These are phyloP conservation scores for Mycosphaerella arachidis DNA, from an alignment of 2,329 filamentous ascomycete genomes.

Conservation along the genomic window DNA sequence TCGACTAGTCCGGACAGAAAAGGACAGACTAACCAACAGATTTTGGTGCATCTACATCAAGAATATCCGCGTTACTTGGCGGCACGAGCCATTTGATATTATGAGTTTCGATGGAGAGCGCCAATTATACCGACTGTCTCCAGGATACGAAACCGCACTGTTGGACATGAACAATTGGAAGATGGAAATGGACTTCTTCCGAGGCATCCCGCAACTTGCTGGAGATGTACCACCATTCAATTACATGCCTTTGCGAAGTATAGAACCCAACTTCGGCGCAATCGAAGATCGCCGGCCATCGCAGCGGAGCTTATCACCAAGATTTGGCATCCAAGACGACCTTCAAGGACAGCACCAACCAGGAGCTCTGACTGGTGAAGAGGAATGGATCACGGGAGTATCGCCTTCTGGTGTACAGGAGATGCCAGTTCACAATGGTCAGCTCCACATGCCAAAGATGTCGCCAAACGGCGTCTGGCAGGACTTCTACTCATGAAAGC, in stretches of 20 bases:
- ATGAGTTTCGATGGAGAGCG: conserved; percentile 12
- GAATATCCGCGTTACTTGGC: conserved; percentile 18
- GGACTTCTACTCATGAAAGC: conserved; percentile 1
- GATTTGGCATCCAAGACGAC: conserved; percentile 5
- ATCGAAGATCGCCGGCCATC: not conserved
- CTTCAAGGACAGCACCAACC: not conserved
- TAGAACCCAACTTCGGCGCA: conserved; percentile 18
- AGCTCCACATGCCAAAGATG: not conserved
- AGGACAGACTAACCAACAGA: conserved; percentile 20
- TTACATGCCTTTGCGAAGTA: conserved; percentile 18
- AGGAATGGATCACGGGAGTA: not conserved
- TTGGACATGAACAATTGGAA: conserved; percentile 21
- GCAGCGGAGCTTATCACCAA: not conserved
- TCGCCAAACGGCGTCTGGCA: conserved; percentile 1
- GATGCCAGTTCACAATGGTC: not conserved
- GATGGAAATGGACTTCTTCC: conserved; percentile 23
- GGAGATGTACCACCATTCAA: conserved; percentile 20
- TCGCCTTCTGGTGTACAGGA: not conserved
- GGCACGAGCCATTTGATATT: conserved; percentile 19
- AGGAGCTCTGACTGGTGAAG: not conserved
- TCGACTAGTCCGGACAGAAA: conserved; percentile 15
- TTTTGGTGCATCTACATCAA: conserved; percentile 19
- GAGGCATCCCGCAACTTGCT: conserved; percentile 17
- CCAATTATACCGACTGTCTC: conserved; percentile 16
- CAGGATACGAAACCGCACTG: conserved; percentile 15